These are phyloP conservation scores for Jatropha multifida DNA, from an alignment of 441 rosid species.

Conservation along the genomic window DNA sequence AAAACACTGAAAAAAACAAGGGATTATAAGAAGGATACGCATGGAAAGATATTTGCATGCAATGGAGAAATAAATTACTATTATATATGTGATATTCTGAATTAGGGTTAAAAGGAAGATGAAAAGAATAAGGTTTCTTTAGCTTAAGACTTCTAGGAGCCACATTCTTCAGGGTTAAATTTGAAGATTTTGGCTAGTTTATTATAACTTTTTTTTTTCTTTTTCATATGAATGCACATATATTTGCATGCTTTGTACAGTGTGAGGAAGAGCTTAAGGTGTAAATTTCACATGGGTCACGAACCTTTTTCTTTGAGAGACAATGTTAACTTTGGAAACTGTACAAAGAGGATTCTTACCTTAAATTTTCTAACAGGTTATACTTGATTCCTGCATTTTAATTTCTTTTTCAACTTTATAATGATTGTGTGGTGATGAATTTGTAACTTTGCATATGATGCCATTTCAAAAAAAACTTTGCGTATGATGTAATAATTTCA, in stretches of 20 bases:
- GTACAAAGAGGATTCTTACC: constrained; percentile 8
- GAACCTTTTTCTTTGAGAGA: not conserved
- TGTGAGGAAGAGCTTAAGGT: constrained; percentile 7
- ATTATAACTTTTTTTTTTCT: not conserved
- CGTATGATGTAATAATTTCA: not conserved
- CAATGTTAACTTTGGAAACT: constrained; percentile 10
- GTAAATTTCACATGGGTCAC: not conserved
- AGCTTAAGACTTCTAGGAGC: constrained; percentile 14
- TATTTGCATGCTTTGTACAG: constrained; percentile 20
- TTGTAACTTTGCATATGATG: not conserved
- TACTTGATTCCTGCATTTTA: not conserved
- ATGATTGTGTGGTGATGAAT: not conserved
- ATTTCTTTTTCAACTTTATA: not conserved
- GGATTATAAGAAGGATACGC: not conserved
- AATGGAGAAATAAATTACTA: constrained; percentile 4
- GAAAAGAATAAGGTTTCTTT: constrained; percentile 24
- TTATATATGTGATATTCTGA: not conserved
- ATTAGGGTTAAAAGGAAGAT: constrained; percentile 15
- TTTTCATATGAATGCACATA: too few relatives aligned
- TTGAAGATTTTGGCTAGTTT: constrained; percentile 18
- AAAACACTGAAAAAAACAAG: constrained; percentile 4
- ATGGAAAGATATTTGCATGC: constrained; percentile 11
- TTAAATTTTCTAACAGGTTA: not conserved
- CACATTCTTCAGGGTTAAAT: constrained; percentile 16
- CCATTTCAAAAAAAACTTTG: not conserved